Evolutionary conservation across 1,139 yeast species (phyloP), one percentile per base, ranked within the genome.

Genomic region (Pichia sp.): DNA sequence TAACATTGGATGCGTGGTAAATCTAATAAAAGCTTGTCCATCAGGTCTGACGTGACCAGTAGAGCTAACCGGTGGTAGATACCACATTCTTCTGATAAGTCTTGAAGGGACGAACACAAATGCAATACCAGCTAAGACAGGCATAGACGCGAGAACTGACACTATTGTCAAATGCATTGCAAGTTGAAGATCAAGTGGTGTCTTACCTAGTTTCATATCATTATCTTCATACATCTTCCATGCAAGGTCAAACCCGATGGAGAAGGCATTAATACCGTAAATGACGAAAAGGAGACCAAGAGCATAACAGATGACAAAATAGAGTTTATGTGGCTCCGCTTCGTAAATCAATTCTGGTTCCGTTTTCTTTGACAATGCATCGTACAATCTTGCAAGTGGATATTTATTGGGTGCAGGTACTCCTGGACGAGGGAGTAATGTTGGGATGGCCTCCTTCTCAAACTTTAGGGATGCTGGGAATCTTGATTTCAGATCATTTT

Each of bases 261-360:
- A 70, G 52, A 50, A 73, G 54, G 60, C 84, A 65, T 72, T 67
- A 34, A 79, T 56, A 6, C 82, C 84, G 55, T 84, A 85, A 11
- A 80, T 66, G 5, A 81, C 67, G 49, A 82, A 73, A 15, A 78
- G 76, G 26, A 81, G 62, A 0, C 87, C 84, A 51, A 80, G 67
- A 27, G 85, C 77, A 45, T 78, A 74, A 53, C 85, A 74, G 26
- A 77, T 71, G 18, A 82, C 62, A 54, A 84, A 83, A 55, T 83
- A 85, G 21, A 83, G 64, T 40, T 83, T 65, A 53, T 85, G 94
- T 0, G 93, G 84, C 58, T 85, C 94, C 22, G 87, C 77, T 63
- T 82, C 88, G 58, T 85, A 85, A 34, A 85, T 68, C 40, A 85
- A 64, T 54, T 83, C 94, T 1, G 93, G 93, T 35, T 70, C 67